phyloP scores from a whole-genome alignment of 208 protist genomes.

The Leishmania major region DNA sequence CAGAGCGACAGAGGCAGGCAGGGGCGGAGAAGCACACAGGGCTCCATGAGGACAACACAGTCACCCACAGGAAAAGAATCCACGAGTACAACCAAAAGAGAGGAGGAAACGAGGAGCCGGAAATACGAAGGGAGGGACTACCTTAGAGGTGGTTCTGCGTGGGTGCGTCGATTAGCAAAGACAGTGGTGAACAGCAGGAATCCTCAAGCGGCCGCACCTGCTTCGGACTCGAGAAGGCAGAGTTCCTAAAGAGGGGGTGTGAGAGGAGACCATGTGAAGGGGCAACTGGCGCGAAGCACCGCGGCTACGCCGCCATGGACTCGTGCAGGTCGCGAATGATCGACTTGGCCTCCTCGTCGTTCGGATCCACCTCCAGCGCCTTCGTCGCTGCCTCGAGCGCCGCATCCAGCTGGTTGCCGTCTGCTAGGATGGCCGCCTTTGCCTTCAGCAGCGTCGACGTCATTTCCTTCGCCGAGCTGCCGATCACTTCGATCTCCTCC shows the following conservation, averaged over 20 bases:
- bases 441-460: slow-evolving; percentile 84
- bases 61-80: too few relatives aligned
- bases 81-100: too few relatives aligned
- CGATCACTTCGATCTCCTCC: slow-evolving; percentile 82
- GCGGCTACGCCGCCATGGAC: slow-evolving; percentile 27
- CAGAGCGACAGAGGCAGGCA: neutral
- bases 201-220: neutral
- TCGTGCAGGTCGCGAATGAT: slow-evolving; percentile 70
- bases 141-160: too few relatives aligned
- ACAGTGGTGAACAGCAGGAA: neutral
- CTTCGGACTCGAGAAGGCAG: neutral
- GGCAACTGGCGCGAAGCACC: neutral
- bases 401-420: slow-evolving; percentile 65
- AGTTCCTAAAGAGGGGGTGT: neutral
- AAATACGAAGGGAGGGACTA: too few relatives aligned
- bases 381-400: slow-evolving; percentile 64
- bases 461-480: slow-evolving; percentile 40
- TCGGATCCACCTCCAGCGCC: slow-evolving; percentile 59
- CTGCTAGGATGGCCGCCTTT: slow-evolving; percentile 88
- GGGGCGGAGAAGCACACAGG: neutral
- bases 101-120: too few relatives aligned
- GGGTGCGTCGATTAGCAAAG: neutral
- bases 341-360: slow-evolving; percentile 71
- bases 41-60: too few relatives aligned
- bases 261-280: neutral